These are phyloP conservation scores for Ceratobasidium theobromae DNA, from an alignment of 1,284 basidiomycete genomes.

Conservation along the genomic window DNA sequence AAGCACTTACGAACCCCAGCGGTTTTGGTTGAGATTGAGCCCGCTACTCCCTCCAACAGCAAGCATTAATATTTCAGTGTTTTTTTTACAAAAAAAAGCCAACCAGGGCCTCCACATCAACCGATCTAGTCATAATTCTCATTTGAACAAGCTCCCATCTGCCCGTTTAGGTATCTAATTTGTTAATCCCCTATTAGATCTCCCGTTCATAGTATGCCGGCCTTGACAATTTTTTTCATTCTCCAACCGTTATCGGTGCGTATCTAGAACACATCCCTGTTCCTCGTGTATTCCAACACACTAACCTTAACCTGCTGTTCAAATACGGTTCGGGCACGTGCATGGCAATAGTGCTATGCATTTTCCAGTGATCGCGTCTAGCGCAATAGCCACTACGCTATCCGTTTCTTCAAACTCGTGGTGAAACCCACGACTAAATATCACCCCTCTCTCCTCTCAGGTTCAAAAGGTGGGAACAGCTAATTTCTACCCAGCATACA, in stretches of 20 bases:
- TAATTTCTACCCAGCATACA: too few relatives aligned
- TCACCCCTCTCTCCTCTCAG: too few relatives aligned
- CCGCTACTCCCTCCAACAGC: too few relatives aligned
- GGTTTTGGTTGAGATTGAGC: too few relatives aligned
- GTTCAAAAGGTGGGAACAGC: too few relatives aligned
- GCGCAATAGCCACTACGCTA: not conserved
- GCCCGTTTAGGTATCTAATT: not conserved
- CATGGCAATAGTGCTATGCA: not conserved
- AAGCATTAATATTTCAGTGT: too few relatives aligned
- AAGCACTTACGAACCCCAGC: too few relatives aligned
- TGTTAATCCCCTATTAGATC: not conserved
- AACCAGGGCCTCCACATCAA: too few relatives aligned
- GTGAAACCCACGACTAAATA: not conserved
- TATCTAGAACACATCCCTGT: not conserved
- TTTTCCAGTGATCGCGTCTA: not conserved
- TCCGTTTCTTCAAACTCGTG: not conserved
- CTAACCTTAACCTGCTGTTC: not conserved
- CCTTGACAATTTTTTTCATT: not conserved
- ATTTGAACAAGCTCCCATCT: not conserved
- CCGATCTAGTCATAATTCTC: too few relatives aligned
- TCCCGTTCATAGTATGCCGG: not conserved
- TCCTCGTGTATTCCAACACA: not conserved
- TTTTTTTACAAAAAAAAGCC: too few relatives aligned
- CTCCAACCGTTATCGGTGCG: not conserved
- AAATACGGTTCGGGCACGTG: not conserved